Conservation (phyloP, 2,329 filamentous ascomycete species). For the Corinectria fuckeliana region DNA sequence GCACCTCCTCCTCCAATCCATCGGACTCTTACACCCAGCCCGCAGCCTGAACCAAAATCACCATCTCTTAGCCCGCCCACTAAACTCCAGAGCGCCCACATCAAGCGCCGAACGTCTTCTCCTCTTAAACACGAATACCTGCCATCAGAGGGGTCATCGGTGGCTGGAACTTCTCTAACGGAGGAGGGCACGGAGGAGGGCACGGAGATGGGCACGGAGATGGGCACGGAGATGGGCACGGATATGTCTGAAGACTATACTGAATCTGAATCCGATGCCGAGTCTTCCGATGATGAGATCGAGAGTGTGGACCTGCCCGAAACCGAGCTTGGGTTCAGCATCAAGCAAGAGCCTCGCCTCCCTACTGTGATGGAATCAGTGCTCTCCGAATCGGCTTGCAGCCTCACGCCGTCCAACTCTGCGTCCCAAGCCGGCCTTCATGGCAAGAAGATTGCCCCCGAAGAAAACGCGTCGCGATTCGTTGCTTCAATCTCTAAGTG, state of each 20-base stretch:
- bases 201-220: slow-evolving; percentile 47
- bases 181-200: slow-evolving; percentile 35
- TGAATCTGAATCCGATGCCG: slow-evolving; percentile 56
- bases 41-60: slow-evolving; percentile 37
- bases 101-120: slow-evolving; percentile 81
- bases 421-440: slow-evolving; percentile 74
- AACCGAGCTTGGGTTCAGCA: slow-evolving; percentile 64
- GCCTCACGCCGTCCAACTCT: slow-evolving; percentile 80
- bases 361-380: slow-evolving; percentile 46
- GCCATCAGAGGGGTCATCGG: slow-evolving; percentile 73
- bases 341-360: slow-evolving; percentile 41
- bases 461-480: slow-evolving; percentile 54
- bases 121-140: slow-evolving; percentile 97
- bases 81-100: slow-evolving; percentile 52
- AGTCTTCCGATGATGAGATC: slow-evolving; percentile 61
- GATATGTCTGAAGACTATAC: slow-evolving; percentile 53
- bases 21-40: slow-evolving; percentile 48
- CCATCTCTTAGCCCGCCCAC: slow-evolving; percentile 48
- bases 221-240: slow-evolving; percentile 43
- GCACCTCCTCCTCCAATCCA: slow-evolving; percentile 63
- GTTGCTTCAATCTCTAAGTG: slow-evolving; percentile 66
- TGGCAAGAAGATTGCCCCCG: slow-evolving; percentile 50
- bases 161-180: slow-evolving; percentile 64
- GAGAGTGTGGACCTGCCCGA: slow-evolving; percentile 67
- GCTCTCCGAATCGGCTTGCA: slow-evolving; percentile 60